These are phyloP conservation scores for Rauvolfia tetraphylla DNA, from an alignment of 257 asterid species.

Conservation along the genomic window DNA sequence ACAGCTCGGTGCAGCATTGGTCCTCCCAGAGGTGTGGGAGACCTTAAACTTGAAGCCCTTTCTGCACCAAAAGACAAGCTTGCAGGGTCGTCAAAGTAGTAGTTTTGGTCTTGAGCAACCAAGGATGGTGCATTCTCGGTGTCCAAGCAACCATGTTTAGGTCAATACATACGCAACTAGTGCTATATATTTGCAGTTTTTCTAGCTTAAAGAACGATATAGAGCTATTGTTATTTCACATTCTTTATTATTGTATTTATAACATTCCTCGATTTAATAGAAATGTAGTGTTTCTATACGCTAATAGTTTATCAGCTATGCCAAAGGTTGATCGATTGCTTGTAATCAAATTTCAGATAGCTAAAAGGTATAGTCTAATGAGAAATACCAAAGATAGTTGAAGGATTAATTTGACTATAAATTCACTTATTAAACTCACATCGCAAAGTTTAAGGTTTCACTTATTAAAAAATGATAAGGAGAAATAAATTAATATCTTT, in stretches of 20 bases:
- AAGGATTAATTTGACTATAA: no score
- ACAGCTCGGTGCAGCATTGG: conserved; percentile 92
- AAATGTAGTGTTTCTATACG: no score
- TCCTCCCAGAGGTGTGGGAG: conserved; percentile 75
- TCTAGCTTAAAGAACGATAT: conserved; percentile 5
- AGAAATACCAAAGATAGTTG: no score
- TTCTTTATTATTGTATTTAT: conserved; percentile 6
- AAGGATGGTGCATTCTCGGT: neutral
- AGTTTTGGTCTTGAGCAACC: conserved; percentile 17
- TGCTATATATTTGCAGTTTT: conserved; percentile 23
- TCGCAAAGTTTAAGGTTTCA: no score
- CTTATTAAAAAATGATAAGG: no score
- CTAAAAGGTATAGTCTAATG: no score
- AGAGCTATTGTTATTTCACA: conserved; percentile 11
- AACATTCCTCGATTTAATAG: neutral
- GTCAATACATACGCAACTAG: conserved; percentile 1
- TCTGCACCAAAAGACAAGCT: conserved; percentile 43
- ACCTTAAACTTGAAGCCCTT: conserved; percentile 45
- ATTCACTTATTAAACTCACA: no score
- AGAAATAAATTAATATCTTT: no score
- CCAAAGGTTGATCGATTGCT: no score
- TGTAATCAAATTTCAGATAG: no score
- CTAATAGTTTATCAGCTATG: no score
- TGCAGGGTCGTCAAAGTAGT: conserved; percentile 33
- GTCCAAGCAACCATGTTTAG: neutral